Base-by-base conservation (phyloP, 148 eudicot species). In the Rhododendron ferrugineum region DNA sequence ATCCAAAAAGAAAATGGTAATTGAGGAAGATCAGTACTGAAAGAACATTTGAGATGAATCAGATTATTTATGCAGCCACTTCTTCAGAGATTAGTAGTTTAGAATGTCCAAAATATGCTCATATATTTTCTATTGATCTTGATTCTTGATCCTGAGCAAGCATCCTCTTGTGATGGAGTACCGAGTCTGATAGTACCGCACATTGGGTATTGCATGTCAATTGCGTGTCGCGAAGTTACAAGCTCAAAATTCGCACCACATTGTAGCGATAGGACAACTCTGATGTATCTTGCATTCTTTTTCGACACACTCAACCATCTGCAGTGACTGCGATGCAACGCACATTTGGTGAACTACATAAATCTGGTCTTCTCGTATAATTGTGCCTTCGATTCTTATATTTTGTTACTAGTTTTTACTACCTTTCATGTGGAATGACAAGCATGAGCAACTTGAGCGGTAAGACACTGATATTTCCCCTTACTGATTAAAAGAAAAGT, bases 21-120 rank as follows among this genome's bases (percentile, higher is more conserved):
- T 8, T 90, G 52, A 36, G 89, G 62, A 42, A 89, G 81, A 82
- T 84, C 49, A 58, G 84, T 42, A 34, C 88, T 68, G 47, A 85
- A 47, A 80, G 66, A 58, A 22, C 23, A 20, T 58, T 58, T 58
- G 64, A 58, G 64, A 36, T 54, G 86, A n/a, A 62, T 40, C 72
- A 13, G 92, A 88, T 91, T 89, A 89, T 88, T 20, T 36, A 16
- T 14, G 49, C 79, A 36, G 13, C 49, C 36, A 56, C 62, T 0
- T 0, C 14, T 64, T 64, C 13, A 82, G 72, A 56, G 2, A 60
- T 62, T 10, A 64, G 72, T 64, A n/a, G 14, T 64, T 64, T n/a
- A 64, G 72, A 64, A n/a, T 64, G 0, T 26, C 72, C 14, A 64
- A n/a, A 64, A 26, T 26, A 26, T 64, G 72, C 72, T 26, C 72